These are phyloP conservation scores for Lodderomyces pseudojiufengensis DNA, from an alignment of 1,139 yeast species.

Conservation along the genomic window DNA sequence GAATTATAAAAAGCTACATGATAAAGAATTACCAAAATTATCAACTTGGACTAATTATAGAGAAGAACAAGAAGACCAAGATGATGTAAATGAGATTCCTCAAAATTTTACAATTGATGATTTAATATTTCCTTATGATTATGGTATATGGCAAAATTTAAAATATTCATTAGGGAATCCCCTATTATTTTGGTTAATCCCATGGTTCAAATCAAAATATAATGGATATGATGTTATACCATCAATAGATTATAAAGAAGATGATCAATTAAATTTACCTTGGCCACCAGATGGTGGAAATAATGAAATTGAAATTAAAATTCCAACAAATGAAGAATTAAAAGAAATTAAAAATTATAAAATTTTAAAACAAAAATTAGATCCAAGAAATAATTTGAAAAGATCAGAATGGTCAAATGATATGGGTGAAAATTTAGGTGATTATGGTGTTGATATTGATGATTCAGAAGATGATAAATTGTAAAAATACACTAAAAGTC, in stretches of 20 bases:
- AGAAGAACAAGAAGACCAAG: constrained; percentile 9
- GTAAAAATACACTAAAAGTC: neutral
- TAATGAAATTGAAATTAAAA: constrained; percentile 24
- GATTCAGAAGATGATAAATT: constrained; percentile 21
- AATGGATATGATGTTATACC: constrained; percentile 49
- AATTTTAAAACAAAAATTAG: constrained; percentile 24
- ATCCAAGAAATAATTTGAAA: constrained; percentile 23
- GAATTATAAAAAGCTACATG: constrained; percentile 45
- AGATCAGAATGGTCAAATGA: constrained; percentile 68
- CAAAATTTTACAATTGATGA: constrained; percentile 50
- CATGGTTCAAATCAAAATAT: constrained; percentile 55
- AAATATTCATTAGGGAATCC: constrained; percentile 52
- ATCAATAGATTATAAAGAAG: constrained; percentile 47
- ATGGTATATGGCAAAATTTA: constrained; percentile 57
- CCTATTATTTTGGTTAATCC: constrained; percentile 60
- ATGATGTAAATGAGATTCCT: constrained; percentile 17
- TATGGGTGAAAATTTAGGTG: constrained; percentile 76
- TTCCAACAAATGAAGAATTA: constrained; percentile 20
- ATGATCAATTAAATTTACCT: constrained; percentile 63
- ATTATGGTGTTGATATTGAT: constrained; percentile 84
- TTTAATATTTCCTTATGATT: constrained; percentile 77
- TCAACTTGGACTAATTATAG: constrained; percentile 42
- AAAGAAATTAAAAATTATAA: constrained; percentile 15
- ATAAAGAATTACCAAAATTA: constrained; percentile 42
- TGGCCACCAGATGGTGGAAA: constrained; percentile 88